These are phyloP conservation scores for Tricladium varicosporioides DNA, from an alignment of 2,329 filamentous ascomycete species.

Conservation along the genomic window DNA sequence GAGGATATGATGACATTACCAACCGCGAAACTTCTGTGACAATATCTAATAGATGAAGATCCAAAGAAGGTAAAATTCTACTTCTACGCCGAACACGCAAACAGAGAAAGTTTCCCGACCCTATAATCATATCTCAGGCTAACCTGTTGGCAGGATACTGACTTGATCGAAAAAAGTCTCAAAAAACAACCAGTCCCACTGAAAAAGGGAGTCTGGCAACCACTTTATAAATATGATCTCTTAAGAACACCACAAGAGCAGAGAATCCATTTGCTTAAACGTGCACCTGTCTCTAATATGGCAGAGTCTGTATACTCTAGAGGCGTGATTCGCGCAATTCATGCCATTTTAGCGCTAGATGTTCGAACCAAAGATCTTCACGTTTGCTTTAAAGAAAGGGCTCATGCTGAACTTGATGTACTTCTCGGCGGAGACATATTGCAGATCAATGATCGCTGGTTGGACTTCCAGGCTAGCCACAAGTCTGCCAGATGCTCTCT, in stretches of 20 bases:
- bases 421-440: slow-evolving; percentile 11
- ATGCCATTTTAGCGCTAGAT: slow-evolving; percentile 22
- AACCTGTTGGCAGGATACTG: too few species aligned
- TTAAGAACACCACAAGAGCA: slow-evolving; percentile 15
- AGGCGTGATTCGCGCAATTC: slow-evolving; percentile 17
- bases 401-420: slow-evolving; percentile 19
- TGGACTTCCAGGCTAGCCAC: slow-evolving; percentile 22
- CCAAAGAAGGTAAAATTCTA: too few species aligned
- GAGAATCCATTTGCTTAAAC: slow-evolving; percentile 9
- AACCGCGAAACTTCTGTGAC: too few species aligned
- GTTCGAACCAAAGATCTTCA: slow-evolving; percentile 10
- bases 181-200: too few species aligned
- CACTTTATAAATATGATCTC: slow-evolving; percentile 4
- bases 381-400: slow-evolving; percentile 23
- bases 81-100: too few species aligned
- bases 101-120: too few species aligned
- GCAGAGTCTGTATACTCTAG: slow-evolving; percentile 16
- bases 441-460: slow-evolving; percentile 28
- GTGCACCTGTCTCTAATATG: slow-evolving; percentile 3
- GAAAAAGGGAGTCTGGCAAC: slow-evolving; percentile 9
- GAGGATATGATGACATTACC: too few species aligned
- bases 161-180: too few species aligned
- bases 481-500: slow-evolving; percentile 3
- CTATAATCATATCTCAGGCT: too few species aligned
- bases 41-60: too few species aligned